Evolutionary conservation across 2,329 filamentous ascomycete species (phyloP), one percentile per base, ranked within the genome.

Genomic region (Chalara sp.): DNA sequence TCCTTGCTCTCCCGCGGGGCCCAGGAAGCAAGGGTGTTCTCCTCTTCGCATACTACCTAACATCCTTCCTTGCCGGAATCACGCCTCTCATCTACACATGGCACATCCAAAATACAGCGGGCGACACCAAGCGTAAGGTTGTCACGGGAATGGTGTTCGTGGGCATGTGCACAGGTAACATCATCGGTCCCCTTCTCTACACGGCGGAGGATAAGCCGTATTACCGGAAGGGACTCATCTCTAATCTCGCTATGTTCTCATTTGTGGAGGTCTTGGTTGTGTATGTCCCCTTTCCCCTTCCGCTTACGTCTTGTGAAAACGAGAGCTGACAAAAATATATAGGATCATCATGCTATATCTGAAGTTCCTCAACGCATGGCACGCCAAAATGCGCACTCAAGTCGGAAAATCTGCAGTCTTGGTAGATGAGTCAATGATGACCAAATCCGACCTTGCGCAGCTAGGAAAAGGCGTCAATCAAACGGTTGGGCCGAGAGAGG

Each of bases 81-180:
- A 73, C 81, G 3, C 81, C 79, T 0, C 65, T 83, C 32, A 77
- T 83, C 40, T 83, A 80, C 56, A 76, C 77, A 0, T 83, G 79
- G 79, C 78, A 76, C 1, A 72, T 76, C 1, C 78, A 80, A 53
- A 84, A 84, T 56, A 83, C 83, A 0, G 83, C 78, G 0, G 83
- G 84, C 1, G 82, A 87, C 60, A 87, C 83, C 0, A 87, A 87
- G 67, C 79, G 80, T 55, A 86, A 86, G 60, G 76, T 78, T 7
- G 83, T 78, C 0, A 85, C 81, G 0, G 81, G 76, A 10, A 71
- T 84, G 6, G 70, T 87, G 1, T 83, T 87, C 58, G 74, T 87
- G 44, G 81, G 82, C 5, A 78, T 82, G 52, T 83, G 78, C 47
- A 76, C 76, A 1, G 84, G 83, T 5, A 87, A 87, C 56, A 79